A percentile compares a stretch with the other conserved stretches of the same genome.
These are phyloP conservation scores for Allantophomopsis cytisporea DNA, from an alignment of 2,329 filamentous ascomycete genomes.

Conservation along the genomic window DNA sequence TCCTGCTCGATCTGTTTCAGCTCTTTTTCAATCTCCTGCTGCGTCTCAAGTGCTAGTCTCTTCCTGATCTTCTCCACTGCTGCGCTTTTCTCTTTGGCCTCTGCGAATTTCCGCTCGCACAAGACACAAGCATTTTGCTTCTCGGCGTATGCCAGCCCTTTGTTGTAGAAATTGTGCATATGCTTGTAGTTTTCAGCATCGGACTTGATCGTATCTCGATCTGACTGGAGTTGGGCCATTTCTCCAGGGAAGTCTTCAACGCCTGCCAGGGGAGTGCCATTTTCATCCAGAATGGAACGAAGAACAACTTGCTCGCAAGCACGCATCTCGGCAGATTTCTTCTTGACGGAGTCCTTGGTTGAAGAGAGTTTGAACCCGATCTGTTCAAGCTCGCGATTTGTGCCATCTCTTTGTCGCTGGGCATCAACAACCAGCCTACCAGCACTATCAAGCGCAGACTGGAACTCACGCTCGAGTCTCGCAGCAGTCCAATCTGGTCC, in stretches of 20 bases:
- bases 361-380: conserved; percentile 60
- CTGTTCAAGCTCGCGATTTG: conserved; percentile 61
- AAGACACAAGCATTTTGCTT: conserved; percentile 62
- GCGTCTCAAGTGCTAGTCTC: conserved; percentile 45
- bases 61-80: conserved; percentile 55
- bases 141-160: conserved; percentile 51
- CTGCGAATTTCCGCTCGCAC: conserved; percentile 58
- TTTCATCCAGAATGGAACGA: conserved; percentile 28
- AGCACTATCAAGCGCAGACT: conserved; percentile 45
- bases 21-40: conserved; percentile 46
- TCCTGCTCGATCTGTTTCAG: conserved; percentile 35
- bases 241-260: conserved; percentile 40
- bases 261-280: conserved; percentile 23
- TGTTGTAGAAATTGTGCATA: conserved; percentile 57
- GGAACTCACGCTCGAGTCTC: conserved; percentile 58
- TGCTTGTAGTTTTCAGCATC: conserved; percentile 58
- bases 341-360: conserved; percentile 47
- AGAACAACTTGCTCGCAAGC: conserved; percentile 44
- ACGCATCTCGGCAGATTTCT: conserved; percentile 47
- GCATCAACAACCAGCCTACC: conserved; percentile 44
- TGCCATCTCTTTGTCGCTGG: conserved; percentile 56
- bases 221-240: conserved; percentile 31
- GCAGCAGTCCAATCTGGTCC: conserved; percentile 54
- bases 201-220: conserved; percentile 38
- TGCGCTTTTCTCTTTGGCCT: conserved; percentile 42